Conservation (phyloP, 116 monocot species). For the Cymodocea nodosa region DNA sequence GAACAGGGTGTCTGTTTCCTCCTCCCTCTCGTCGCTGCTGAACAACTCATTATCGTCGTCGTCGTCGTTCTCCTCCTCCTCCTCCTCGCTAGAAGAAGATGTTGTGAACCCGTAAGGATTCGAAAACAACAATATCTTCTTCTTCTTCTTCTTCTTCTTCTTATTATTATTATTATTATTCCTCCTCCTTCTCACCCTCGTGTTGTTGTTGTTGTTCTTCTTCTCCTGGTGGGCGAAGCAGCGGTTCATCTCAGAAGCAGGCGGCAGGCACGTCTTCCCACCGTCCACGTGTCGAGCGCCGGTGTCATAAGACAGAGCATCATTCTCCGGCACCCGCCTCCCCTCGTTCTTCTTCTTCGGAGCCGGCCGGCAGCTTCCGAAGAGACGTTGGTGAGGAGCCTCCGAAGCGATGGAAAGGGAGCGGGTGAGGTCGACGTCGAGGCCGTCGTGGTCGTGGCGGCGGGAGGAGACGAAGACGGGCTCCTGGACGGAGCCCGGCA, state of each 20-base stretch:
- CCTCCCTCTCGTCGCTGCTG: constrained; percentile 9
- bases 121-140: constrained; percentile 11
- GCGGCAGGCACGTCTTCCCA: too few species aligned
- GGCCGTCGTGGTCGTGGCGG: neutral
- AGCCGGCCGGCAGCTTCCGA: constrained; percentile 13
- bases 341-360: constrained; percentile 3
- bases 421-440: constrained; percentile 6
- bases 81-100: constrained; percentile 6
- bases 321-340: constrained; percentile 1
- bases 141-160: constrained; percentile 10
- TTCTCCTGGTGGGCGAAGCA: too few species aligned
- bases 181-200: neutral
- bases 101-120: constrained; percentile 18
- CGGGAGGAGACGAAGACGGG: constrained; percentile 11
- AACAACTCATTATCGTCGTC: constrained; percentile 1
- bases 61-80: neutral
- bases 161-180: neutral
- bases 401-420: constrained; percentile 15
- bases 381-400: neutral
- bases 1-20: constrained; percentile 10
- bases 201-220: constrained; percentile 2
- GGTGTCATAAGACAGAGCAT: constrained; percentile 10
- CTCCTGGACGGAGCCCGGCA: neutral
- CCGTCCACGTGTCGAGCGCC: neutral
- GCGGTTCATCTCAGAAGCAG: too few species aligned